A percentile compares a stretch with the other conserved stretches of the same genome.
These are phyloP conservation scores for Hordeum marinum DNA, from an alignment of 176 grass and related monocot species.

Conservation along the genomic window DNA sequence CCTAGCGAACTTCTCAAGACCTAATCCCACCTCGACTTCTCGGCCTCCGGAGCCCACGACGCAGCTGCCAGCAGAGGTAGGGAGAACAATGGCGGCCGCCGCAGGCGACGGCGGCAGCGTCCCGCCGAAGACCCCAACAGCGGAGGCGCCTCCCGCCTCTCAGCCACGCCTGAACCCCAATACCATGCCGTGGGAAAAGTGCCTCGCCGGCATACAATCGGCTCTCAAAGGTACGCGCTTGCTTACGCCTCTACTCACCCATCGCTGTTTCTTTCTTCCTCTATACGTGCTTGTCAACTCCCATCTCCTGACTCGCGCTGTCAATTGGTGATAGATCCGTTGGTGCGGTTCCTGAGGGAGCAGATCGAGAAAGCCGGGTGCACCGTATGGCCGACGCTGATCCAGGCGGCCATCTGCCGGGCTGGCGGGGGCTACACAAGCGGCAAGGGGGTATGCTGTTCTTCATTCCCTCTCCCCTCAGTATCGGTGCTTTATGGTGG, in stretches of 20 bases:
- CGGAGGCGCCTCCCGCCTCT: not conserved
- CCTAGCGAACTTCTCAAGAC: not conserved
- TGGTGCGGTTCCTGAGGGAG: constrained; percentile 68
- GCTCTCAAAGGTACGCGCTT: constrained; percentile 46
- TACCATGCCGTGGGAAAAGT: constrained; percentile 50
- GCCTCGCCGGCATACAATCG: constrained; percentile 44
- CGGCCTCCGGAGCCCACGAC: not conserved
- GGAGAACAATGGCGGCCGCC: constrained; percentile 23
- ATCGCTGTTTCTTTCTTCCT: not conserved
- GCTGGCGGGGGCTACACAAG: constrained; percentile 38
- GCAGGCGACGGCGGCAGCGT: constrained; percentile 14
- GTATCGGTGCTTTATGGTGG: not conserved
- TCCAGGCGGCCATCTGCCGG: constrained; percentile 23
- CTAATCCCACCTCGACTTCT: not conserved
- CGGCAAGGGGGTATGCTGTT: constrained; percentile 36
- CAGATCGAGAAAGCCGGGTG: constrained; percentile 69
- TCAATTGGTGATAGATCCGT: constrained; percentile 49
- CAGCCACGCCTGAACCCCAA: not conserved
- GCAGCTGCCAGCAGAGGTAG: constrained; percentile 11
- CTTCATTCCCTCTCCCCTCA: not conserved
- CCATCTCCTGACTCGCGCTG: not conserved
- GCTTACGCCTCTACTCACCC: not conserved
- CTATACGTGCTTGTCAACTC: not conserved
- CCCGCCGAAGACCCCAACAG: constrained; percentile 5
- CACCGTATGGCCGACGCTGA: constrained; percentile 41